Evolutionary conservation across 345 rosid genomes (phyloP).

Genomic region (Crucihimalaya himalaica): DNA sequence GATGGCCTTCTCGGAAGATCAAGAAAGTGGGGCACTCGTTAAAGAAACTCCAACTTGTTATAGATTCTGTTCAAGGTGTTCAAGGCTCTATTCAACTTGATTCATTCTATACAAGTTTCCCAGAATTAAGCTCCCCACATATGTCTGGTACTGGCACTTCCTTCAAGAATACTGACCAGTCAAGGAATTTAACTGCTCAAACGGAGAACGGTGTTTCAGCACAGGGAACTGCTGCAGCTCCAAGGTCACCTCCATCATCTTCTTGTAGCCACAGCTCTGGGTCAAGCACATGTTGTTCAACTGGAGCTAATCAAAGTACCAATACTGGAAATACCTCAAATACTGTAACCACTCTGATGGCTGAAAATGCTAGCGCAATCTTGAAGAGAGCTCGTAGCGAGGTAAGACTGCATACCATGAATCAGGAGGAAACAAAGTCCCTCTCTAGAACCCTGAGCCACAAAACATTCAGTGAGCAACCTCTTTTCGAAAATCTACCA

Average conservation of each 20-base stretch:
- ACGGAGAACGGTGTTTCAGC: constrained; percentile 48
- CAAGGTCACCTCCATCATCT: constrained; percentile 64
- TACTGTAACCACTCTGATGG: constrained; percentile 34
- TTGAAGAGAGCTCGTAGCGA: constrained; percentile 67
- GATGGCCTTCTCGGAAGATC: constrained; percentile 97
- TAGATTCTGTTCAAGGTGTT: constrained; percentile 90
- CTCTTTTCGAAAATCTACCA: constrained; percentile 40
- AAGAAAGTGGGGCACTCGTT: constrained; percentile 96
- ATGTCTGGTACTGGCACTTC: constrained; percentile 36
- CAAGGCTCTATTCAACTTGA: constrained; percentile 84
- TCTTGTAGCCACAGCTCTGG: constrained; percentile 85
- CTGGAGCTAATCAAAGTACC: constrained; percentile 55
- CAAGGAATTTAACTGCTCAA: constrained; percentile 40
- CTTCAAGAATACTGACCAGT: constrained; percentile 40
- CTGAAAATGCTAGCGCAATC: constrained; percentile 45
- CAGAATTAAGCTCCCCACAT: constrained; percentile 73
- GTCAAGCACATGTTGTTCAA: constrained; percentile 68
- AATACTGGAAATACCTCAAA: constrained; percentile 36
- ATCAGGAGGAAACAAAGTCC: constrained; percentile 54
- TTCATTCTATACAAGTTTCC: constrained; percentile 86
- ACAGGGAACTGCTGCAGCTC: constrained; percentile 48
- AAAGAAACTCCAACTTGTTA: constrained; percentile 90
- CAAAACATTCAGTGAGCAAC: constrained; percentile 51
- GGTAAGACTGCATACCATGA: constrained; percentile 53
- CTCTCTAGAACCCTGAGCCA: constrained; percentile 70